These are phyloP conservation scores for Hypoxylon rickii DNA, from an alignment of 495 filamentous ascomycete species.

Conservation along the genomic window DNA sequence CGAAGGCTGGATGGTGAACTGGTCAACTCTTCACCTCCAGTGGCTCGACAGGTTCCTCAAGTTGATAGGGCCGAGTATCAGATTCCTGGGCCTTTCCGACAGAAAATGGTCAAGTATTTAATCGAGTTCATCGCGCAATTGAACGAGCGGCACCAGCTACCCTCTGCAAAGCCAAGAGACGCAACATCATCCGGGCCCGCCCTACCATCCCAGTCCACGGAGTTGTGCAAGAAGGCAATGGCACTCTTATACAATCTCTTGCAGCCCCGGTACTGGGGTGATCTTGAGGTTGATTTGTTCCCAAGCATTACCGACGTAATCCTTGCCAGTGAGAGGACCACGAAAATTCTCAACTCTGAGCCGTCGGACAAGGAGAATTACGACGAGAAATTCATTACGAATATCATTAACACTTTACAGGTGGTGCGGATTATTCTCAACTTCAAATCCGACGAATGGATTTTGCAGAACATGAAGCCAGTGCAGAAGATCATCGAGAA, in stretches of 20 bases:
- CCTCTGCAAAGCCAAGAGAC: constrained; percentile 68
- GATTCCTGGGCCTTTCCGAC: constrained; percentile 66
- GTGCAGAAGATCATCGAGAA: constrained; percentile 93
- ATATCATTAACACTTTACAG: constrained; percentile 89
- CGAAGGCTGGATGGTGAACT: constrained; percentile 67
- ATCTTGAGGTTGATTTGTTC: constrained; percentile 88
- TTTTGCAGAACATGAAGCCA: constrained; percentile 69
- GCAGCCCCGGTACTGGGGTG: constrained; percentile 86
- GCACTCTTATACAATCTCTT: constrained; percentile 83
- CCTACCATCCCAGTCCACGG: constrained; percentile 60
- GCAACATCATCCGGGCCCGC: constrained; percentile 50
- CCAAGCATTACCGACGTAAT: constrained; percentile 86
- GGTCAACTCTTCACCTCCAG: constrained; percentile 52
- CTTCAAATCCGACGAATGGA: constrained; percentile 87
- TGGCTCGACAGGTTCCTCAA: constrained; percentile 45
- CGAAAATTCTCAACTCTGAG: constrained; percentile 73
- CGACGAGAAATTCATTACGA: constrained; percentile 77
- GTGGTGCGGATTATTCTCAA: constrained; percentile 86
- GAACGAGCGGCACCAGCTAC: constrained; percentile 78
- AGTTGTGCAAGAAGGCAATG: constrained; percentile 84
- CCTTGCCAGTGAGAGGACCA: constrained; percentile 69
- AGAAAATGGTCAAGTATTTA: constrained; percentile 86
- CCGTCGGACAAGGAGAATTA: constrained; percentile 86
- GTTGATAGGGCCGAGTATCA: constrained; percentile 69
- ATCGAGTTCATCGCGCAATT: constrained; percentile 90